Conservation (phyloP, 371 early-diverging fungal species). For the Batkoa obscura region DNA sequence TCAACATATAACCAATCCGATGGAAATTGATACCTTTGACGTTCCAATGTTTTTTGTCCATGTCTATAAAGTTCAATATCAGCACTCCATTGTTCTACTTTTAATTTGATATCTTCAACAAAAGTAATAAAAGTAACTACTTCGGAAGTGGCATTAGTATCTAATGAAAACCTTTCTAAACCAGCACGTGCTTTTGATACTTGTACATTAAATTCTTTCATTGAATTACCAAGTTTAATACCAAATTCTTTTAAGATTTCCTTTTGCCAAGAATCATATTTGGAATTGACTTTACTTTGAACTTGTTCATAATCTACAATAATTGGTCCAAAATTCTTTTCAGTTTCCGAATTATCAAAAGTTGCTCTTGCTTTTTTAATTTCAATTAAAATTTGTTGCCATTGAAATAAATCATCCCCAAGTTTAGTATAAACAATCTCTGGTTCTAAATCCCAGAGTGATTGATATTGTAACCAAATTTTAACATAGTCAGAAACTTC, state of each 20-base stretch:
- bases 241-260: conserved; percentile 89
- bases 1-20: conserved; percentile 90
- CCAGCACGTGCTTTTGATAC: conserved; percentile 67
- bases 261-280: conserved; percentile 94
- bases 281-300: conserved; percentile 90
- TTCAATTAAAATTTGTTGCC: conserved; percentile 87
- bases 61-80: conserved; percentile 74
- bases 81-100: conserved; percentile 58
- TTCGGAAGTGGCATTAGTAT: conserved; percentile 69
- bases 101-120: conserved; percentile 83
- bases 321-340: conserved; percentile 69
- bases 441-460: conserved; percentile 89
- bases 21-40: conserved; percentile 86
- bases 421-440: conserved; percentile 60
- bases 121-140: conserved; percentile 90
- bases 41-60: conserved; percentile 84
- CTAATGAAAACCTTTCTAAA: conserved; percentile 76
- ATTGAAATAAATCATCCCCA: conserved; percentile 77
- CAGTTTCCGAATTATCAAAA: conserved; percentile 87
- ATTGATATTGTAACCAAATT: conserved; percentile 94
- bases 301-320: conserved; percentile 92
- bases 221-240: conserved; percentile 53
- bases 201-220: conserved; percentile 58
- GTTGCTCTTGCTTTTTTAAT: conserved; percentile 86
- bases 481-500: conserved; percentile 71